Conservation (phyloP, 345 rosid species). For the Brassica rapa region DNA sequence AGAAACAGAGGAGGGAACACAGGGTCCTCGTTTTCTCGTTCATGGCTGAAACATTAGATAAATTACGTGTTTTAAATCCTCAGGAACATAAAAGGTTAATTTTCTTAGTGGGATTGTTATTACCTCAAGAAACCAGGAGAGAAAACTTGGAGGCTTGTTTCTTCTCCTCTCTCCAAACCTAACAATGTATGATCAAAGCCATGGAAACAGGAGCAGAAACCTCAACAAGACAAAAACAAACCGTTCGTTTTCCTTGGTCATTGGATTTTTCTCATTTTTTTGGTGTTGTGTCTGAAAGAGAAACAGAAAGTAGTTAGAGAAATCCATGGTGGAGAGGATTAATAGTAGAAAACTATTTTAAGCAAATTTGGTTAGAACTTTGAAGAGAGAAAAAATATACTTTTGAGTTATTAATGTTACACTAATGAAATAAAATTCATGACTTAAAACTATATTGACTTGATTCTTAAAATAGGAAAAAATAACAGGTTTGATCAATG, state of each 20-base stretch:
- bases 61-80: neutral
- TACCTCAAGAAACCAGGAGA: constrained; percentile 52
- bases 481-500: constrained; percentile 17
- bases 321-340: constrained; percentile 38
- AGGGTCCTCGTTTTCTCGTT: constrained; percentile 26
- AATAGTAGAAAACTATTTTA: constrained; percentile 31
- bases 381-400: neutral
- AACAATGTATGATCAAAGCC: constrained; percentile 36
- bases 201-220: constrained; percentile 32
- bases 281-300: constrained; percentile 36
- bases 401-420: neutral
- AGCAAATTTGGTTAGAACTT: constrained; percentile 14
- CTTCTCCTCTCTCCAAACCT: constrained; percentile 36
- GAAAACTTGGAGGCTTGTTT: constrained; percentile 44
- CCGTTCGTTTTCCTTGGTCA: neutral
- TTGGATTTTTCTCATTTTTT: constrained; percentile 6
- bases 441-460: neutral
- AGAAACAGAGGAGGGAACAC: constrained; percentile 36
- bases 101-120: constrained; percentile 35
- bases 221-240: constrained; percentile 9
- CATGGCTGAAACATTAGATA: constrained; percentile 44
- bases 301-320: constrained; percentile 29
- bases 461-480: constrained; percentile 20
- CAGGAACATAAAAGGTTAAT: neutral
- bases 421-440: neutral